These are phyloP conservation scores for Trichophyton benhamiae DNA, from an alignment of 2,329 filamentous ascomycete genomes.

Conservation along the genomic window DNA sequence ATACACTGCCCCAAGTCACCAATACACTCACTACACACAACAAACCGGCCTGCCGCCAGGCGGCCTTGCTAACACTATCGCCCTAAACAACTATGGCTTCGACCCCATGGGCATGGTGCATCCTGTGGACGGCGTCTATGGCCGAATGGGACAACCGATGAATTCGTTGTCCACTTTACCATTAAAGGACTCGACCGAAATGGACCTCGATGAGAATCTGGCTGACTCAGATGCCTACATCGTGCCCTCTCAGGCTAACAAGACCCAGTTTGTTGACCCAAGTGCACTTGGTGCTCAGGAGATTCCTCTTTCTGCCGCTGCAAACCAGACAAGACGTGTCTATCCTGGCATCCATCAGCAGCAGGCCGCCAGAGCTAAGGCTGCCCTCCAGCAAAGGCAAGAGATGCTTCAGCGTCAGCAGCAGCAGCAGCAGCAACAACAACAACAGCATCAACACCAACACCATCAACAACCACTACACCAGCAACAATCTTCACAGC, in stretches of 20 bases:
- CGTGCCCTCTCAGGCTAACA: slow-evolving; percentile 19
- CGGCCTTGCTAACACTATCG: slow-evolving; percentile 66
- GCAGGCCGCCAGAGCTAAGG: slow-evolving; percentile 65
- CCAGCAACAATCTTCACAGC: slow-evolving; percentile 38
- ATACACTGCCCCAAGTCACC: slow-evolving; percentile 67
- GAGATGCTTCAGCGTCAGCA: slow-evolving; percentile 47
- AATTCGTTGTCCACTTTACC: not conserved
- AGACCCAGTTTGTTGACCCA: slow-evolving; percentile 56
- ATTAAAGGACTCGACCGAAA: slow-evolving; percentile 54
- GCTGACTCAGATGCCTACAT: slow-evolving; percentile 43
- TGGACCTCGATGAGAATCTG: slow-evolving; percentile 51
- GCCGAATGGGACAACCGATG: not conserved
- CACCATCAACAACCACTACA: slow-evolving; percentile 35
- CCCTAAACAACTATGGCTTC: slow-evolving; percentile 47
- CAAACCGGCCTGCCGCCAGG: slow-evolving; percentile 86
- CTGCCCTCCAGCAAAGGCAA: slow-evolving; percentile 54
- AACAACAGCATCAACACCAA: slow-evolving; percentile 38
- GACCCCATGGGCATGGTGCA: slow-evolving; percentile 14
- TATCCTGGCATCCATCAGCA: slow-evolving; percentile 93
- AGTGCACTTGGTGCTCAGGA: slow-evolving; percentile 56
- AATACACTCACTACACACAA: slow-evolving; percentile 90
- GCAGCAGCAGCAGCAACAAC: slow-evolving; percentile 25
- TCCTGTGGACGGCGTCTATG: slow-evolving; percentile 1
- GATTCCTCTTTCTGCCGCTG: slow-evolving; percentile 34
- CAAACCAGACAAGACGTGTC: slow-evolving; percentile 55